Conservation (phyloP, 331 rosid species). For the Acacia concinna region DNA sequence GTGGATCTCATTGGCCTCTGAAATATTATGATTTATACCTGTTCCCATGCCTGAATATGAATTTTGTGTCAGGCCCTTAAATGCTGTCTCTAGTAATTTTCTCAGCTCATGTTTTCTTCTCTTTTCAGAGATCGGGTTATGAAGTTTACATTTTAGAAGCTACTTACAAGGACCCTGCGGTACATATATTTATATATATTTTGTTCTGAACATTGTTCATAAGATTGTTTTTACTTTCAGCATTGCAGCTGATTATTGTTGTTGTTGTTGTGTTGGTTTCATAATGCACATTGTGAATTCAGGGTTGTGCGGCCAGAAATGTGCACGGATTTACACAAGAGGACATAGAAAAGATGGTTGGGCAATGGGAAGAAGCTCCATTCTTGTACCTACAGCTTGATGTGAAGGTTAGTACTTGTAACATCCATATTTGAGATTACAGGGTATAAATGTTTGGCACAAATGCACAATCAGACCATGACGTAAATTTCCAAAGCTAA, state of each 20-base stretch:
- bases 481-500: neutral
- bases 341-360: conserved; percentile 76
- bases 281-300: conserved; percentile 32
- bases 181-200: conserved; percentile 32
- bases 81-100: conserved; percentile 25
- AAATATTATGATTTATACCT: conserved; percentile 16
- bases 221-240: conserved; percentile 19
- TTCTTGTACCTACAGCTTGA: conserved; percentile 78
- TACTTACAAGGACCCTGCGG: conserved; percentile 91
- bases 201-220: conserved; percentile 7
- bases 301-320: conserved; percentile 99
- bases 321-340: conserved; percentile 81
- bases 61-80: conserved; percentile 19
- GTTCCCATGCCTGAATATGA: conserved; percentile 19
- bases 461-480: conserved; percentile 13
- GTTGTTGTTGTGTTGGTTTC: conserved; percentile 22
- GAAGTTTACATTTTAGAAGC: conserved; percentile 97
- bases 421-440: conserved; percentile 25
- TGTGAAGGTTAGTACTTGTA: conserved; percentile 55
- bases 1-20: conserved; percentile 22
- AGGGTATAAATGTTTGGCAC: conserved; percentile 21
- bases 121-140: conserved; percentile 85
- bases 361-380: conserved; percentile 91
- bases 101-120: conserved; percentile 44
- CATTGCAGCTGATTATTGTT: neutral